Base-by-base conservation (phyloP, 2,329 filamentous ascomycete species). In the Aspergillus brasiliensis region DNA sequence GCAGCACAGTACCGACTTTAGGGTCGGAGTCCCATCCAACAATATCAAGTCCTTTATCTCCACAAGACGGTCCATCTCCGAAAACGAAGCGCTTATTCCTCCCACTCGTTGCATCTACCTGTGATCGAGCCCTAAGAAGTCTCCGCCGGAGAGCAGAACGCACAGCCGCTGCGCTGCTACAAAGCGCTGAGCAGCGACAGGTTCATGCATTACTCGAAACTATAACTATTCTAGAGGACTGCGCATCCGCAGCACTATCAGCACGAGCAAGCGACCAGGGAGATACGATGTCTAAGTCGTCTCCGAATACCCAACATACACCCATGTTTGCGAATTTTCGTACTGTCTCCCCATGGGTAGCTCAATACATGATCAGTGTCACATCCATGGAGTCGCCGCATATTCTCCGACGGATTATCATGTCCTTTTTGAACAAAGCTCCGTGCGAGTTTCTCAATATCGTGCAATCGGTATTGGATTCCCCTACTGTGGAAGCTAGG, bases 361-460 rank as follows among this genome's bases (percentile, higher is more conserved):
- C 70, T 17, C 62, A 54, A 3, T 79, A 78, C 62, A 67, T 74
- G 28, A 72, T 73, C 56, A 75, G 71, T 2, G 67, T 76, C 2
- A 72, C 78, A 6, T 73, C 70, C 38, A 72, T 71, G 57, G 58
- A 65, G 10, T 65, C 71, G 5, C 74, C 73, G 0, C 70, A 66
- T 3, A 68, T 75, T 0, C 67, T 76, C 1, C 70, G 78, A 6
- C 67, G 79, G 2, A 73, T 67, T 0, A 72, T 80, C 44, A 78
- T 76, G 66, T 71, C 77, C 2, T 80, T 79, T n/a, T 38, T 81
- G 3, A 79, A 80, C 62, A 73, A 73, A 21, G 73, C 72, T 0
- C 75, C 77, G 0, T 58, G 62, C 0, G 62, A 69, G 0, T 81
- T 68, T 31, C 62, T 81, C 0, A 67, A 55, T 1, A 59, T 79